A percentile compares a stretch with the other conserved stretches of the same genome.
Conservation (phyloP, 225 moss, liverwort and hornwort genomes). For the Pleurozium schreberi region DNA sequence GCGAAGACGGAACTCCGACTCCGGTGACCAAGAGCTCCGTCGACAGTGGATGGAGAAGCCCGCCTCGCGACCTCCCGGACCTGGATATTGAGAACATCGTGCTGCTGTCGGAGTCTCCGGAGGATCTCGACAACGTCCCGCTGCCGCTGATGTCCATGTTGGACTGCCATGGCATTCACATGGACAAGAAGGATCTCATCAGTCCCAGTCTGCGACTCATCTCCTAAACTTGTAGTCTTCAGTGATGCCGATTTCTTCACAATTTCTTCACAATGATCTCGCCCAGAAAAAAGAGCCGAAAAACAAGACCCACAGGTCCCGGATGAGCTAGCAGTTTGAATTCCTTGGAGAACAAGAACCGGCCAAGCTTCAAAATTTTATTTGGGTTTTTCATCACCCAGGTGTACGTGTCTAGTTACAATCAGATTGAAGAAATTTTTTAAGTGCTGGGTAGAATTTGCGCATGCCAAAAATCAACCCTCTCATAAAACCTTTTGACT, state of each 20-base stretch:
- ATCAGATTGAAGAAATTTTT: neutral
- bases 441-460: neutral
- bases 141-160: slow-evolving; percentile 4
- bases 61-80: slow-evolving; percentile 1
- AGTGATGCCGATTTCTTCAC: neutral
- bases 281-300: neutral
- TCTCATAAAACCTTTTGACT: neutral
- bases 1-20: slow-evolving; percentile 3
- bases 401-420: neutral
- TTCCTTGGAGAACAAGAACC: neutral
- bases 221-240: neutral
- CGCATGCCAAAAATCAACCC: neutral
- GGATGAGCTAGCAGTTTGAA: neutral
- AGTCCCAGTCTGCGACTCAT: slow-evolving; percentile 11
- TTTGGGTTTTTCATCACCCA: neutral
- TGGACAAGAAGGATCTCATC: slow-evolving; percentile 9
- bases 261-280: neutral
- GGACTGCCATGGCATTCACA: slow-evolving; percentile 23
- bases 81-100: slow-evolving; percentile 21
- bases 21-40: neutral
- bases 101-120: neutral
- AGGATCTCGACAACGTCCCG: neutral
- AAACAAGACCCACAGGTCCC: neutral
- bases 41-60: slow-evolving; percentile 16
- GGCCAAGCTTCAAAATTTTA: neutral